Base-by-base conservation (phyloP, 805 yeast species). In the Pichia manshurica region DNA sequence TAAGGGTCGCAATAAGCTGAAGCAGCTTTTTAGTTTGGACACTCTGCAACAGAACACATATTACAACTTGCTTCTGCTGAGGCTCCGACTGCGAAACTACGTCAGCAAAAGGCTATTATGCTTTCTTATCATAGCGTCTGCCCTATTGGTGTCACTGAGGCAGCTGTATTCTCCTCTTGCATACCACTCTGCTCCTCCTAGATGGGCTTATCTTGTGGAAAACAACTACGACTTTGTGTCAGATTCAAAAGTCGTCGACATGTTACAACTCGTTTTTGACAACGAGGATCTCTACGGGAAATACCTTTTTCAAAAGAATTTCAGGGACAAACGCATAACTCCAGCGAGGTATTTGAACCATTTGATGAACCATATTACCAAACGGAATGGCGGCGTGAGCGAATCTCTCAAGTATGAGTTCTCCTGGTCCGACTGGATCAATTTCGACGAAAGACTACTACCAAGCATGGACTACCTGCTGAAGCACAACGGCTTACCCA, bases 351-450 rank as follows among this genome's bases (percentile, higher is more conserved):
- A 52, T 40, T 20, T 54, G 12, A 17, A 44, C 8, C 15, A 45
- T 15, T n/a, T 54, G 5, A 19, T 36, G 10, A 13, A 33, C 2
- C 42, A 44, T 28, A 15, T 53, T 3, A 25, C 7, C 29, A 10
- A 25, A n/a, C n/a, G n/a, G 29, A 37, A 34, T 16, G 23, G 13
- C 17, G n/a, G 40, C 13, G 22, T 39, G 19, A 31, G 39, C 35
- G 44, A 40, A 4, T 25, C 48, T 7, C 55, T 56, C 31, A 42
- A 20, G 13, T 23, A 61, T 1, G 54, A 56, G 1, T 63, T 64
- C 48, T 45, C 46, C 8, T 64, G 68, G 68, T 38, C 45, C 9
- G 61, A 62, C 35, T 63, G 66, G 65, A 50, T 58, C n/a, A 53
- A 61, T 50, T 38, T 61, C 37, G 54, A 58, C 22, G 44, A 47